Percentiles rank a stretch among this genome's conserved stretches.
Conservation (phyloP, 495 filamentous ascomycete species). For the Xylaria bambusicola region DNA sequence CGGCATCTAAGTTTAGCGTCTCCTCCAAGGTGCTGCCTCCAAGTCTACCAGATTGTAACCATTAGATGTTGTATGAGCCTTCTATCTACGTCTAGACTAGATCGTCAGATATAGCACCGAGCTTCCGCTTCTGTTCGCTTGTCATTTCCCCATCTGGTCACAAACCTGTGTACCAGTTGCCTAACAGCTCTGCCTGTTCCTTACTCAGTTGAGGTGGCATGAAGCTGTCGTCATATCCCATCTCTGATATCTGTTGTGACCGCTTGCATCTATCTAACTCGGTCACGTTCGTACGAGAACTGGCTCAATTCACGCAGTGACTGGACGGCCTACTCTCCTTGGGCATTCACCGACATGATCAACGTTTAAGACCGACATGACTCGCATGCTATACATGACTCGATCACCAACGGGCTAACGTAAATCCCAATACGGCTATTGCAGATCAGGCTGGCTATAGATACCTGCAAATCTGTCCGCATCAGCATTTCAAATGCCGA, state of each 20-base stretch:
- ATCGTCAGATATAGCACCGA: slow-evolving; percentile 16
- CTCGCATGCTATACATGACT: slow-evolving; percentile 5
- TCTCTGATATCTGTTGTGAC: slow-evolving; percentile 21
- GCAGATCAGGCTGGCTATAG: background rate
- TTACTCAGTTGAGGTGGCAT: slow-evolving; percentile 7
- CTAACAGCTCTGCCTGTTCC: slow-evolving; percentile 18
- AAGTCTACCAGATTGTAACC: background rate
- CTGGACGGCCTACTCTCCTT: background rate
- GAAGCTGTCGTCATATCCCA: slow-evolving; percentile 1
- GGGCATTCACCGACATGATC: background rate
- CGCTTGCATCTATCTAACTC: slow-evolving; percentile 1
- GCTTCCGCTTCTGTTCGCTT: slow-evolving; percentile 35
- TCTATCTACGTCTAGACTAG: slow-evolving; percentile 24
- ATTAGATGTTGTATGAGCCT: slow-evolving; percentile 24
- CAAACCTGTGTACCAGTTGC: slow-evolving; percentile 26
- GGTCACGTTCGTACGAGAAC: background rate
- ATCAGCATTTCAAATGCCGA: slow-evolving; percentile 20
- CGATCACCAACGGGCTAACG: background rate
- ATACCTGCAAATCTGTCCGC: background rate
- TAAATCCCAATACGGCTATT: background rate
- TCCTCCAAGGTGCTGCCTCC: background rate
- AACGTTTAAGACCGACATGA: background rate
- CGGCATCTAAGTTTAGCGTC: background rate
- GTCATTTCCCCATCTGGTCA: slow-evolving; percentile 32
- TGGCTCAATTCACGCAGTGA: background rate